Evolutionary conservation across 2,329 filamentous ascomycete species (phyloP), one percentile per base, ranked within the genome.

Genomic region (Fusarium vanettenii): DNA sequence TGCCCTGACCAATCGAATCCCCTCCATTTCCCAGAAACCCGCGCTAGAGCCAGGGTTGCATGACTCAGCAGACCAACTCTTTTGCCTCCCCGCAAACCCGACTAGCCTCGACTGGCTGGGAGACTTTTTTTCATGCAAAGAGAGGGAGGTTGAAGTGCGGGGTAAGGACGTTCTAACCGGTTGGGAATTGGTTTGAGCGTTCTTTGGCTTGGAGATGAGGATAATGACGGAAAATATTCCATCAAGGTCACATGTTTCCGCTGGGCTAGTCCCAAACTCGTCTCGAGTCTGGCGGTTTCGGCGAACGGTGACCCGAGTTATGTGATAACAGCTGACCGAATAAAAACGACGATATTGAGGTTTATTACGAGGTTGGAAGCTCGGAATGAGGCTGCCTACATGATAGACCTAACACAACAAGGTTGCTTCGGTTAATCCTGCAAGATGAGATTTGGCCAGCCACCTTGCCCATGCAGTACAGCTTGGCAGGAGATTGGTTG

Each of bases 31-130:
- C 57, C 56, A 59, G 41, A 45, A 67, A 22, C 52, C 37, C 13
- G 25, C 50, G 50, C 60, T 64, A 67, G 25, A 20, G 48, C 20
- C 5, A 10, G 18, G 52, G 60, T 25, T 20, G 45, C 67, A 45
- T 70, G 70, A 72, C 67, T 72, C 67, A 71, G 64, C 67, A 67
- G 45, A 50, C 22, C 56, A 56, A 56, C n/a, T 14, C 18, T 48
- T 48, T 64, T 6, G 64, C 67, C 70, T 65, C 70, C 70, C 64
- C 66, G 65, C 66, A 64, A 67, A 52, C 25, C 67, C 60, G 64
- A 57, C 35, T 60, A 45, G 66, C 63, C 33, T 67, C 65, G 31
- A 61, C 41, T 31, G 57, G 64, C 57, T 57, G 70, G 67, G 70
- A 68, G 64, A 66, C 35, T 65, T 60, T 55, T 68, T 70, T 29